Base-by-base conservation (phyloP, 2,329 filamentous ascomycete species). In the Penicillium sp. region DNA sequence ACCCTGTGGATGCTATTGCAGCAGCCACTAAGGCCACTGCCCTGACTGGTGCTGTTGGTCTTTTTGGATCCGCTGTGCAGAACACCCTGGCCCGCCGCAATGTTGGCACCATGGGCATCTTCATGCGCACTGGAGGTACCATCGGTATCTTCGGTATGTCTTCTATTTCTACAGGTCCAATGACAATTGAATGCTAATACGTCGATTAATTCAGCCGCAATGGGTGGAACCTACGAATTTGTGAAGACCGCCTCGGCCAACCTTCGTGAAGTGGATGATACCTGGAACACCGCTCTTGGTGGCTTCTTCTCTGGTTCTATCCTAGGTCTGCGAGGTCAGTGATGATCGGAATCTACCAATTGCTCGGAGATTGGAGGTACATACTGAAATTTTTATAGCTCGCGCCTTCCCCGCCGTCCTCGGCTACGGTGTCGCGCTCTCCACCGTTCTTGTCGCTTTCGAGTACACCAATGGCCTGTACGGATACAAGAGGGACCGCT, bases 21-120 rank as follows among this genome's bases (percentile, higher is more conserved):
- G 81, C 82, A 60, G 83, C 87, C 49, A 77, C 87, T 70, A 85
- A 84, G 72, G 85, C 85, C 58, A 84, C 82, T 40, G 68, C 86
- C 61, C 76, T 90, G 66, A 86, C 87, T 58, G 85, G 86, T 68
- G 78, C 79, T 56, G 83, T 83, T 57, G 92, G 92, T 67, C 77
- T 89, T 70, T 82, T 91, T 74, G 73, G 89, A 57, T 88, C 90
- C 49, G 87, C 89, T 53, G 82, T 96, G 63, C 89, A 92, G 79
- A 97, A 96, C 80, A 90, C 92, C 56, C 83, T 97, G 66, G 82
- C 87, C 53, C 92, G 86, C 79, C 82, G 85, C 72, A 96, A 96
- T 75, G 81, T 94, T 63, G 90, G 92, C 66, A 83, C 87, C 59
- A 85, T 88, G 79, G 89, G 89, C 64, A 83, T 96, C 68, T 87